A percentile compares a stretch with the other conserved stretches of the same genome.
These are phyloP conservation scores for Solanum paucissectum DNA, from an alignment of 257 asterid species.

Conservation along the genomic window DNA sequence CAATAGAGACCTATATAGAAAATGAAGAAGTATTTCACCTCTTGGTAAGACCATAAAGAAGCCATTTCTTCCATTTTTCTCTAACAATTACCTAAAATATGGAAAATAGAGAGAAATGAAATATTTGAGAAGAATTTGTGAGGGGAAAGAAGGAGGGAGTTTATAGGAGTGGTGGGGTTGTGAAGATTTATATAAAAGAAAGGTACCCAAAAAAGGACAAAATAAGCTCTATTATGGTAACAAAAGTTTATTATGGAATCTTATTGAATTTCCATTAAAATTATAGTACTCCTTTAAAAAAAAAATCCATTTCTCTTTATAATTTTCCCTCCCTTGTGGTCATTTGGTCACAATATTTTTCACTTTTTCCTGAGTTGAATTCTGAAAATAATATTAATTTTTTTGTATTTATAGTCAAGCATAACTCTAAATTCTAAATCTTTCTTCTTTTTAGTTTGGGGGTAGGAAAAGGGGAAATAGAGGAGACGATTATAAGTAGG, in stretches of 20 bases:
- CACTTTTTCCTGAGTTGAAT: not conserved
- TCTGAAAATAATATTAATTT: too few species aligned
- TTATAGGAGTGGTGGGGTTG: slow-evolving; percentile 8
- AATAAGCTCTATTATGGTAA: slow-evolving; percentile 14
- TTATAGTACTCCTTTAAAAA: not conserved
- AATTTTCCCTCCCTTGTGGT: not conserved
- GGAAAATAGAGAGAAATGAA: not conserved
- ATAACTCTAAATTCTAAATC: too few species aligned
- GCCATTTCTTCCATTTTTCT: slow-evolving; percentile 45
- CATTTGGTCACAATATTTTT: not conserved
- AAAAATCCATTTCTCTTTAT: not conserved
- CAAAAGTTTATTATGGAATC: slow-evolving; percentile 27
- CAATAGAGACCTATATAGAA: not conserved
- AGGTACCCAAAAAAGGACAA: slow-evolving; percentile 14
- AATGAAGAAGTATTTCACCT: slow-evolving; percentile 29
- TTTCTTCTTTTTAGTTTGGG: not conserved
- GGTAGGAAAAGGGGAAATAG: not conserved
- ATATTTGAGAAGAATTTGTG: not conserved
- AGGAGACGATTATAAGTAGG: not conserved
- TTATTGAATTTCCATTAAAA: slow-evolving; percentile 13
- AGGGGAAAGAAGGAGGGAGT: slow-evolving; percentile 21
- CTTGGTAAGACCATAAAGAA: slow-evolving; percentile 50
- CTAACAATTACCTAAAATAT: not conserved
- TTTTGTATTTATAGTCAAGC: not conserved
- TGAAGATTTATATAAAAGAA: slow-evolving; percentile 35